Evolutionary conservation across 495 filamentous ascomycete genomes (phyloP).

Genomic region (Thozetella sp.): DNA sequence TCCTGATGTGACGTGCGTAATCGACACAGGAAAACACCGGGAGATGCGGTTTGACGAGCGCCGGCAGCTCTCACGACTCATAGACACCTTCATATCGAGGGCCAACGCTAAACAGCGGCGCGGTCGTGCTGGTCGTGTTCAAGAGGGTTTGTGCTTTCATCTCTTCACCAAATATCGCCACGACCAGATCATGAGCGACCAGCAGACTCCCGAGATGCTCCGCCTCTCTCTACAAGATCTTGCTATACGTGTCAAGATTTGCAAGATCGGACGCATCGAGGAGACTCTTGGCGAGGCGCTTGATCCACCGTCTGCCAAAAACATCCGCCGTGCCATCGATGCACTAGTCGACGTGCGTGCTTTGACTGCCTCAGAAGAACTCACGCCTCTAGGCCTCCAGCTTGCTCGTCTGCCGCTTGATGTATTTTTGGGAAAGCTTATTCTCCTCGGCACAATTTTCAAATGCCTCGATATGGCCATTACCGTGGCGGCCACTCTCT

Average conservation of each 20-base stretch:
- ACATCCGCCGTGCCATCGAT: slow-evolving; percentile 89
- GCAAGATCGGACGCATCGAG: slow-evolving; percentile 89
- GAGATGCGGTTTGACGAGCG: slow-evolving; percentile 96
- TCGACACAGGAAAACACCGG: slow-evolving; percentile 93
- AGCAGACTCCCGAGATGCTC: slow-evolving; percentile 95
- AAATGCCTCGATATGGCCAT: slow-evolving; percentile 87
- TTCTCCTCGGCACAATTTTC: slow-evolving; percentile 81
- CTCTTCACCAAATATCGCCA: slow-evolving; percentile 88
- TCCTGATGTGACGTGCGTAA: slow-evolving; percentile 92
- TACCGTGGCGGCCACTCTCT: slow-evolving; percentile 89
- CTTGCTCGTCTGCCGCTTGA: slow-evolving; percentile 88
- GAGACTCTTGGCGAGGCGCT: slow-evolving; percentile 86
- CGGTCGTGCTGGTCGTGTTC: slow-evolving; percentile 94
- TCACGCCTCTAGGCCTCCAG: slow-evolving; percentile 85
- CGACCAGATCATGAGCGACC: slow-evolving; percentile 76
- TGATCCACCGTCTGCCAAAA: slow-evolving; percentile 86
- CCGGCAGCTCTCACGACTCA: slow-evolving; percentile 83
- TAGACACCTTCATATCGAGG: slow-evolving; percentile 90
- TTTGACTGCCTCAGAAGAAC: slow-evolving; percentile 74
- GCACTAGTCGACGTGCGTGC: slow-evolving; percentile 92
- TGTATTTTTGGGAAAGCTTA: slow-evolving; percentile 91
- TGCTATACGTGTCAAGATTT: slow-evolving; percentile 95
- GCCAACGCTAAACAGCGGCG: slow-evolving; percentile 94
- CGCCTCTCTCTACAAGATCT: slow-evolving; percentile 92
- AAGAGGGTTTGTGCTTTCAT: slow-evolving; percentile 92